Percentiles rank a stretch among this genome's conserved stretches.
These are phyloP conservation scores for Hypocreales sp. DNA, from an alignment of 2,329 filamentous ascomycete genomes.

Conservation along the genomic window DNA sequence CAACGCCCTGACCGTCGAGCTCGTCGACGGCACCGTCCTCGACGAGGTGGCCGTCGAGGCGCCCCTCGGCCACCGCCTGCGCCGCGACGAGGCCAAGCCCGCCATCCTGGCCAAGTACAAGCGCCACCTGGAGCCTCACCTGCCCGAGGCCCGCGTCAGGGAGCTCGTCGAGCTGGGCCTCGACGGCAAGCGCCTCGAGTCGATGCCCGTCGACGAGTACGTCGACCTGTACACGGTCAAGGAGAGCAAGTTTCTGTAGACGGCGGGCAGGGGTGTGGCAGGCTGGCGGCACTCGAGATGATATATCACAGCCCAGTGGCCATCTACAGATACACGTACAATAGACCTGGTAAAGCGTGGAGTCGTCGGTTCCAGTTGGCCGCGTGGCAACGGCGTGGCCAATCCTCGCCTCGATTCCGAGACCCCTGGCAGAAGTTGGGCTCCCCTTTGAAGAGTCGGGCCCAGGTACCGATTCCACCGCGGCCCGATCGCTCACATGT, in stretches of 20 bases:
- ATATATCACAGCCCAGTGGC: too few relatives aligned
- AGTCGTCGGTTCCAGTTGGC: too few relatives aligned
- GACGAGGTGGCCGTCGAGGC: conserved; percentile 89
- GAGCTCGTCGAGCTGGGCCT: conserved; percentile 69
- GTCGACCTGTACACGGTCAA: conserved; percentile 64
- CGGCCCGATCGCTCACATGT: too few relatives aligned
- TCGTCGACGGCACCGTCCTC: conserved; percentile 86
- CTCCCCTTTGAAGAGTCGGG: too few relatives aligned
- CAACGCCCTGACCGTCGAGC: conserved; percentile 86
- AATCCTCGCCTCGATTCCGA: too few relatives aligned
- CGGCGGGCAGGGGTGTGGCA: neutral
- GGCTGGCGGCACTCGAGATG: too few relatives aligned
- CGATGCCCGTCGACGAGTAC: conserved; percentile 78
- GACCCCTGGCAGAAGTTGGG: too few relatives aligned
- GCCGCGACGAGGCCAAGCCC: conserved; percentile 93
- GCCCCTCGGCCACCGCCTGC: conserved; percentile 78
- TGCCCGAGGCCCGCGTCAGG: conserved; percentile 59
- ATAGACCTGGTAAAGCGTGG: too few relatives aligned
- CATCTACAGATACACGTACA: too few relatives aligned
- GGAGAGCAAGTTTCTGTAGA: conserved; percentile 40
- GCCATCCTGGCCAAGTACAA: conserved; percentile 93
- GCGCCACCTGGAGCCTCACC: conserved; percentile 79
- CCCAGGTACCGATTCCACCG: too few relatives aligned
- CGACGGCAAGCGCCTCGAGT: conserved; percentile 60
- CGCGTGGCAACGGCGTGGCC: too few relatives aligned